Evolutionary conservation across 371 early-diverging fungal species (phyloP), one percentile per base, ranked within the genome.

Genomic region (Mucor plumbeus): DNA sequence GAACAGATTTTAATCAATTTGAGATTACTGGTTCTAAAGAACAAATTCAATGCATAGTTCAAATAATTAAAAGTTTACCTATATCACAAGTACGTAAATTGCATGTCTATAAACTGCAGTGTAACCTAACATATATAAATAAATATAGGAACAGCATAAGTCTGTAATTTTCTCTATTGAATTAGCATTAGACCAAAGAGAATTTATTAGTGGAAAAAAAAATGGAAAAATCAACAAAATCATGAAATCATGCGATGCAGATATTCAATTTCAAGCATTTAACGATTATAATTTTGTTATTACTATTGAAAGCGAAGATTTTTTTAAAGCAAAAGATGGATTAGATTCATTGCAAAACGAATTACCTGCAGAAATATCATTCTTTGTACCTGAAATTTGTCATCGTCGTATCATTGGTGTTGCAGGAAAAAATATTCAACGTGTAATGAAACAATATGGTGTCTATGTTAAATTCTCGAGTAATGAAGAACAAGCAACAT

Each of bases 361-460:
- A 74, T 71, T 94, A 10, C 95, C 95, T 0, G 94, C 93, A 0
- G 94, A 94, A 65, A 88, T 92, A 54, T 89, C 90, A 9, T 97
- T 97, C 74, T 90, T 87, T 78, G 88, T 97, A 11, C 94, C 95
- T 61, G 95, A 95, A 69, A 84, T 88, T 21, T 92, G 90, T 72
- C 97, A 97, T 83, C 95, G 96, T 74, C 89, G 95, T 33, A 95
- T 97, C 63, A 97, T 97, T 67, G 97, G 97, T 39, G 93, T 92
- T 34, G 95, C 94, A 6, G 97, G 97, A 63, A 96, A 95, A 75
- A 94, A 95, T 75, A 96, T 97, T 60, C 96, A 96, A 72, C 83
- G 92, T 48, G 94, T 96, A 69, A 97, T 97, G 97, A 97, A 96
- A 67, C 92, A 94, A 70, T 94, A 90, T 69, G 96, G 95, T 31